These are phyloP conservation scores for Bryoerythrophyllum caledonicum DNA, from an alignment of 225 moss, liverwort and hornwort species.

Conservation along the genomic window DNA sequence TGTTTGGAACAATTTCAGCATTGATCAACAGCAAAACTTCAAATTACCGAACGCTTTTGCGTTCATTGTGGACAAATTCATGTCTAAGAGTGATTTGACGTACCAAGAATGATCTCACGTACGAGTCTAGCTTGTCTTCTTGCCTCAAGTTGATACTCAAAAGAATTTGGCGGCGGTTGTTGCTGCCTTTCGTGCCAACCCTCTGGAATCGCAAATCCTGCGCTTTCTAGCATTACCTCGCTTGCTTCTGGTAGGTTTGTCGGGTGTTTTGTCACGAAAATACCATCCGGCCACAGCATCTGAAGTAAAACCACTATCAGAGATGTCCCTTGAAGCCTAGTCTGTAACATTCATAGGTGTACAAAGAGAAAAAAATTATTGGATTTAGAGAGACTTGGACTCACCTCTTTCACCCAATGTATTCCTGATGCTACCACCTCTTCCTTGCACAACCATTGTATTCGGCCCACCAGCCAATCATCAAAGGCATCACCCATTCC, in stretches of 20 bases:
- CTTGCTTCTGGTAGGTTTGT: slow-evolving; percentile 33
- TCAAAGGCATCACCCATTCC: slow-evolving; percentile 95
- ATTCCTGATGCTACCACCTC: slow-evolving; percentile 89
- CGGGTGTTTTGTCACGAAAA: slow-evolving; percentile 75
- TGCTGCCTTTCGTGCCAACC: slow-evolving; percentile 23
- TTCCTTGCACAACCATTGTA: slow-evolving; percentile 88
- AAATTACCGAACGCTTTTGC: slow-evolving; percentile 1
- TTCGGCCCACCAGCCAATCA: slow-evolving; percentile 82
- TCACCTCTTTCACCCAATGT: slow-evolving; percentile 65
- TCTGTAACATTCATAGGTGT: not conserved
- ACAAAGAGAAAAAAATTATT: not conserved
- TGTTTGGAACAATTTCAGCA: not conserved
- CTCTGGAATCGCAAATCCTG: slow-evolving; percentile 29
- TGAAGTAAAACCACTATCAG: slow-evolving; percentile 27
- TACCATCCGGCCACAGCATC: slow-evolving; percentile 91
- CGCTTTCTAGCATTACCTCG: slow-evolving; percentile 35
- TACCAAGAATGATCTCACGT: slow-evolving; percentile 74
- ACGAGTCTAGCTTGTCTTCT: slow-evolving; percentile 83
- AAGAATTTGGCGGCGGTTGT: slow-evolving; percentile 54
- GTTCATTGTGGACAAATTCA: not conserved
- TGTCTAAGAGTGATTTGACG: slow-evolving; percentile 6
- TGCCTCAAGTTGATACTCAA: slow-evolving; percentile 86
- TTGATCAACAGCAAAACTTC: slow-evolving; percentile 5
- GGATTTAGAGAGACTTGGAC: slow-evolving; percentile 12
- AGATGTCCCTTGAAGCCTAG: not conserved